Percentiles rank a stretch among this genome's conserved stretches.
These are phyloP conservation scores for Thielaviopsis euricoi DNA, from an alignment of 2,329 filamentous ascomycete genomes.

Conservation along the genomic window DNA sequence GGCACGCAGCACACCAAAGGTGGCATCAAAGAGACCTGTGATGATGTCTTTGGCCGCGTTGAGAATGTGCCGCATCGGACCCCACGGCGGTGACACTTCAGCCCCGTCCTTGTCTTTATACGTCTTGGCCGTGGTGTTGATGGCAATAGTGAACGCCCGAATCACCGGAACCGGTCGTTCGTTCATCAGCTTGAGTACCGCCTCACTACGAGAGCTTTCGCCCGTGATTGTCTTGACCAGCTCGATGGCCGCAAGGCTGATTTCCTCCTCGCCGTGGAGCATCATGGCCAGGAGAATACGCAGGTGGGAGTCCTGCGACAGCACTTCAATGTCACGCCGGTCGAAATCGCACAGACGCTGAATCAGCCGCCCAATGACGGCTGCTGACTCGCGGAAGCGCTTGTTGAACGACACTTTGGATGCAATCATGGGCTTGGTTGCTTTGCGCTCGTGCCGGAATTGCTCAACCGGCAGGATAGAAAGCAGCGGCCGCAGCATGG, in stretches of 20 bases:
- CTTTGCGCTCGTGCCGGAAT: slow-evolving; percentile 40
- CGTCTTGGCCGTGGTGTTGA: slow-evolving; percentile 18
- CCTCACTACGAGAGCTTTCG: slow-evolving; percentile 37
- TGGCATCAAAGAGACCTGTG: slow-evolving; percentile 37
- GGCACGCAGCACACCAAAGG: slow-evolving; percentile 38
- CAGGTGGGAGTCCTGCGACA: slow-evolving; percentile 52
- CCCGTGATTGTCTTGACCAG: slow-evolving; percentile 69
- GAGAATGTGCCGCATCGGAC: slow-evolving; percentile 38
- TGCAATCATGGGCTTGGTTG: slow-evolving; percentile 22
- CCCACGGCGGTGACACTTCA: slow-evolving; percentile 27
- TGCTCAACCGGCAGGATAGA: slow-evolving; percentile 61
- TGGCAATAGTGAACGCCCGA: slow-evolving; percentile 25
- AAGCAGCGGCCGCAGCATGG: slow-evolving; percentile 53
- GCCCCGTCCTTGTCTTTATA: slow-evolving; percentile 8
- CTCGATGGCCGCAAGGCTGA: slow-evolving; percentile 66
- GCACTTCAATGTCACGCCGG: slow-evolving; percentile 45
- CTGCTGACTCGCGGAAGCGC: slow-evolving; percentile 38
- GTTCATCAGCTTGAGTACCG: slow-evolving; percentile 29
- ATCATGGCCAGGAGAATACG: slow-evolving; percentile 63
- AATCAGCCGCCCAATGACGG: slow-evolving; percentile 55
- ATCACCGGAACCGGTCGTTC: slow-evolving; percentile 21
- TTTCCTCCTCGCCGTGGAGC: slow-evolving; percentile 62
- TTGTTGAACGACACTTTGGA: slow-evolving; percentile 59
- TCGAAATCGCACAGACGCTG: slow-evolving; percentile 66
- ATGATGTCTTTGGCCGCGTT: slow-evolving; percentile 42